These are phyloP conservation scores for Drosera capensis DNA, from an alignment of 148 eudicot species.

Conservation along the genomic window DNA sequence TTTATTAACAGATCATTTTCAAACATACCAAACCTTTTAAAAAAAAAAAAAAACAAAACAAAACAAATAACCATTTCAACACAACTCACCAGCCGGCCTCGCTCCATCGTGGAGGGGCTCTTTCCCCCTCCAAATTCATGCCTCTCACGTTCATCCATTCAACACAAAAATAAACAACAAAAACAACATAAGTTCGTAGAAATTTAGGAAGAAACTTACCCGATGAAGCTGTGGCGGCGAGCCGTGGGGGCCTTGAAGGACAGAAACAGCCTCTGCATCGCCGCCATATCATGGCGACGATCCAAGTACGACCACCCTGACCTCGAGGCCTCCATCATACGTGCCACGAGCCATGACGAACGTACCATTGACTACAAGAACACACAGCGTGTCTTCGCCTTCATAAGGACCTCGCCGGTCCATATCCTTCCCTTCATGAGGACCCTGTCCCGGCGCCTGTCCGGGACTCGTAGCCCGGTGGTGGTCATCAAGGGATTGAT, in stretches of 20 bases:
- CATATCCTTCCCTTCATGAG: conserved; percentile 34
- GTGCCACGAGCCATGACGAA: conserved; percentile 69
- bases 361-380: conserved; percentile 26
- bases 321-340: conserved; percentile 55
- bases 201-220: too few relatives aligned
- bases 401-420: conserved; percentile 31
- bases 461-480: conserved; percentile 35
- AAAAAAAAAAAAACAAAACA: too few relatives aligned
- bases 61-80: too few relatives aligned
- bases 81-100: too few relatives aligned
- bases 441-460: conserved; percentile 32
- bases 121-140: too few relatives aligned
- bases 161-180: too few relatives aligned
- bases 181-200: too few relatives aligned
- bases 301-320: conserved; percentile 36
- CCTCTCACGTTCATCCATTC: too few relatives aligned
- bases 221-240: conserved; percentile 43
- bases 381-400: conserved; percentile 31
- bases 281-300: conserved; percentile 16
- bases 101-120: too few relatives aligned
- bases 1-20: too few relatives aligned
- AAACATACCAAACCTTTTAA: too few relatives aligned
- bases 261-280: conserved; percentile 35
- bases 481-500: conserved; percentile 64
- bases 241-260: conserved; percentile 54